Base-by-base conservation (phyloP, 768 basidiomycete species). In the Harrya chromipes region DNA sequence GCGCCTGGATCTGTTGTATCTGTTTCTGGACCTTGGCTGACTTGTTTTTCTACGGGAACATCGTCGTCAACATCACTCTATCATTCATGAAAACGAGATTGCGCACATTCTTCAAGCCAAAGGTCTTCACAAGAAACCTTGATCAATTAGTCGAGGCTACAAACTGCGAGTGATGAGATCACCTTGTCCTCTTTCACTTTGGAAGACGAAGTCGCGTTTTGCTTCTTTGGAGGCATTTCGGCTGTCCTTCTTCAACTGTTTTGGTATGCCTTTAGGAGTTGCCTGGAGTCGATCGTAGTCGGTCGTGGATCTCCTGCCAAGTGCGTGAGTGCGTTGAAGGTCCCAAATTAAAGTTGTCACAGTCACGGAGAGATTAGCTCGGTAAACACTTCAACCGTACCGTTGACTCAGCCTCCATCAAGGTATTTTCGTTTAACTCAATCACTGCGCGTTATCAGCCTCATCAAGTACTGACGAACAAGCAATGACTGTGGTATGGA, bases 11-110 rank as follows among this genome's bases (percentile, higher is more conserved):
- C 40, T 77, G 76, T 43, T 83, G 82, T 19, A 95, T 85, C 56
- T 91, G 79, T 58, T 87, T 83, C 74, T 97, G 88, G 23, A 94
- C 94, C 69, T 87, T 97, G 60, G 90, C 72, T 3, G 93, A 94
- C 74, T 92, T 94, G 66, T 93, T 94, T 90, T 94, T 94, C 88
- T 90, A 64, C 40, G 40, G 29, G 36, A 39, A 17, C 35, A 51
- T 47, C 34, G 29, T n/a, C 31, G 47, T 58, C 21, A 45, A 43
- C 49, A 26, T 47, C 49, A 49, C n/a, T 52, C 40, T n/a, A n/a
- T n/a, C 27, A 40, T 40, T 44, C 29, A 27, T 16, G 39, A 35
- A 42, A 51, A 47, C 11, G 38, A 33, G 36, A 49, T 41, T 51
- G 75, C 84, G 57, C 54, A 89, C 89, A 69, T 91, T 90, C 77